Conservation (phyloP, 1,284 basidiomycete species). For the Trametes sp. region DNA sequence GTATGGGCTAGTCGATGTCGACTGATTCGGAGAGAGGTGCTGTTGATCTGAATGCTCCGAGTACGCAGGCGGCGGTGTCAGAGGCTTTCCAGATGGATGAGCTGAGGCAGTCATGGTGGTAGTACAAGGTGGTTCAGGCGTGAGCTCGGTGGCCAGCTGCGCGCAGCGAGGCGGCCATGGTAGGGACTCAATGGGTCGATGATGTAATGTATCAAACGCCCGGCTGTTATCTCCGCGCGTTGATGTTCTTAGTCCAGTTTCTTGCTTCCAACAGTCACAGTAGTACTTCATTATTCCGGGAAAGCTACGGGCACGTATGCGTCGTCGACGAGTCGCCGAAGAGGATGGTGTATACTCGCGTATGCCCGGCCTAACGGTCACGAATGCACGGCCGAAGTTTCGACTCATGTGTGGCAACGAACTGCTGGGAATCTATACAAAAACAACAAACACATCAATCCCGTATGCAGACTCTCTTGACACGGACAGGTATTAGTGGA, state of each 20-base stretch:
- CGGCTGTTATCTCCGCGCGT: background rate
- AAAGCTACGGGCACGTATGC: too few relatives aligned
- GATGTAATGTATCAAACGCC: conserved; percentile 12
- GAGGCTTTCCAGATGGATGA: conserved; percentile 33
- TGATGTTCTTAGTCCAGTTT: too few relatives aligned
- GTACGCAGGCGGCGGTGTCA: conserved; percentile 41
- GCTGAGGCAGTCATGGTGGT: conserved; percentile 19
- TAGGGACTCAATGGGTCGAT: conserved; percentile 1
- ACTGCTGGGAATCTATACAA: too few relatives aligned
- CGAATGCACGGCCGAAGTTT: too few relatives aligned
- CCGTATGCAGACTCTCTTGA: too few relatives aligned
- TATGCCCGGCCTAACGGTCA: too few relatives aligned
- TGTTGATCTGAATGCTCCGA: conserved; percentile 33
- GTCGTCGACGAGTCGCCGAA: too few relatives aligned
- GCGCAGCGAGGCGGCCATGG: background rate
- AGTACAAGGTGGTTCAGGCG: background rate
- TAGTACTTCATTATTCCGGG: background rate
- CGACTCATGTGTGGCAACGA: too few relatives aligned
- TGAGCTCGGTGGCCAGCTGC: background rate
- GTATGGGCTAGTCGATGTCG: conserved; percentile 19
- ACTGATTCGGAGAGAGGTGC: conserved; percentile 19
- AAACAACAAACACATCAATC: too few relatives aligned
- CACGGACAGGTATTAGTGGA: too few relatives aligned
- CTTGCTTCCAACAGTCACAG: background rate
- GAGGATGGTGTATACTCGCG: too few relatives aligned